Conservation (phyloP, 192 early-diverging fungal genomes). For the Glomus cerebriforme region DNA sequence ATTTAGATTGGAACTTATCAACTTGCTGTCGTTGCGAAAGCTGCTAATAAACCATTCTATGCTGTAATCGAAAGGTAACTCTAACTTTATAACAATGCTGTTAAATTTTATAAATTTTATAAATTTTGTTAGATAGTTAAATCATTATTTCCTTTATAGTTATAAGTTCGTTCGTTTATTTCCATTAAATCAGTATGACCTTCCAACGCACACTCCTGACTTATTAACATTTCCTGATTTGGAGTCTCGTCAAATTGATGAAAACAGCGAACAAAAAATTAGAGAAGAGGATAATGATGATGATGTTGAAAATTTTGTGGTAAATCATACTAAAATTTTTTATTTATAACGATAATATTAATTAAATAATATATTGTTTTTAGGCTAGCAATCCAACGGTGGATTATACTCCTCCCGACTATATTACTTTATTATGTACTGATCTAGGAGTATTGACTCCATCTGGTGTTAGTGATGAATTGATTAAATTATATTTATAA, state of each 20-base stretch:
- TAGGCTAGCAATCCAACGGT: constrained; percentile 73
- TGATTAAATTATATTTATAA: constrained; percentile 81
- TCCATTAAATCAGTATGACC: constrained; percentile 94
- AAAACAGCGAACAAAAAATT: background rate
- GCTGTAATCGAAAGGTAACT: constrained; percentile 87
- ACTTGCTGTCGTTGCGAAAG: constrained; percentile 92
- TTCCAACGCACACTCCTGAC: constrained; percentile 74
- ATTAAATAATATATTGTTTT: too few relatives aligned
- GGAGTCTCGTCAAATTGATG: constrained; percentile 25
- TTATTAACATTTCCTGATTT: constrained; percentile 66
- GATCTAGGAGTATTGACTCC: constrained; percentile 92
- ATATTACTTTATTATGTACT: constrained; percentile 84
- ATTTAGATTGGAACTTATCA: constrained; percentile 90
- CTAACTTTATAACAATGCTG: background rate
- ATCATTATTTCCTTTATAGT: constrained; percentile 41
- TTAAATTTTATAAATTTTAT: background rate
- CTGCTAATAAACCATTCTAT: constrained; percentile 93
- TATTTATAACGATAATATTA: constrained; percentile 14
- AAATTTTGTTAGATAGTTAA: background rate
- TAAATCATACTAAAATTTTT: constrained; percentile 2
- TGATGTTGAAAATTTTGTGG: constrained; percentile 35
- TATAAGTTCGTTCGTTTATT: constrained; percentile 97
- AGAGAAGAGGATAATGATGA: constrained; percentile 12
- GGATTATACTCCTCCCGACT: constrained; percentile 93
- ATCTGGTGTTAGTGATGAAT: constrained; percentile 81